Percentiles rank a stretch among this genome's conserved stretches.
phyloP scores from a whole-genome alignment of 306 rosid species.

The Prunus salicina region DNA sequence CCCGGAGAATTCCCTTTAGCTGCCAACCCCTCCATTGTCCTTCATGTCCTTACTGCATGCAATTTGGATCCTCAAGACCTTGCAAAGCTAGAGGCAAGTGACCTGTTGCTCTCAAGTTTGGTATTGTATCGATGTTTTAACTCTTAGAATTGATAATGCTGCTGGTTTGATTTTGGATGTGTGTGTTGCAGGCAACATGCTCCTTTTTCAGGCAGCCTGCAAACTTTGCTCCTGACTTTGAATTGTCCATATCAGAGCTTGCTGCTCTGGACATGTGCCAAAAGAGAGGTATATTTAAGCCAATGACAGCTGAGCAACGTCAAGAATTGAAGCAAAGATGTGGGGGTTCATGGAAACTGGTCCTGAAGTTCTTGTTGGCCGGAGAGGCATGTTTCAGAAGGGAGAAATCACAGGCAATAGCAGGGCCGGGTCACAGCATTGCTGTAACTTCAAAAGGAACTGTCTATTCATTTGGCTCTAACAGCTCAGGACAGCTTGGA shows the following conservation, averaged over 20 bases:
- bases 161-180: constrained; percentile 40
- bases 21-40: constrained; percentile 84
- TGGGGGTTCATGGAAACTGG: constrained; percentile 97
- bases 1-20: constrained; percentile 98
- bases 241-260: constrained; percentile 73
- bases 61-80: constrained; percentile 92
- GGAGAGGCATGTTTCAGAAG: constrained; percentile 90
- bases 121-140: constrained; percentile 7
- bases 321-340: constrained; percentile 71
- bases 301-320: constrained; percentile 66
- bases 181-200: constrained; percentile 87
- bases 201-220: constrained; percentile 90
- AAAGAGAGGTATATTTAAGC: constrained; percentile 88
- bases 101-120: constrained; percentile 21
- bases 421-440: constrained; percentile 97
- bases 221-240: constrained; percentile 72
- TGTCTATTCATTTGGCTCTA: constrained; percentile 86
- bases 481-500: constrained; percentile 93
- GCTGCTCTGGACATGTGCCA: constrained; percentile 93
- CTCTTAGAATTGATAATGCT: constrained; percentile 32
- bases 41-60: constrained; percentile 85
- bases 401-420: constrained; percentile 89
- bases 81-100: constrained; percentile 93
- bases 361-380: constrained; percentile 78
- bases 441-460: constrained; percentile 79